Base-by-base conservation (phyloP, 2,329 filamentous ascomycete species). In the Pseudogymnoascus verrucosus region DNA sequence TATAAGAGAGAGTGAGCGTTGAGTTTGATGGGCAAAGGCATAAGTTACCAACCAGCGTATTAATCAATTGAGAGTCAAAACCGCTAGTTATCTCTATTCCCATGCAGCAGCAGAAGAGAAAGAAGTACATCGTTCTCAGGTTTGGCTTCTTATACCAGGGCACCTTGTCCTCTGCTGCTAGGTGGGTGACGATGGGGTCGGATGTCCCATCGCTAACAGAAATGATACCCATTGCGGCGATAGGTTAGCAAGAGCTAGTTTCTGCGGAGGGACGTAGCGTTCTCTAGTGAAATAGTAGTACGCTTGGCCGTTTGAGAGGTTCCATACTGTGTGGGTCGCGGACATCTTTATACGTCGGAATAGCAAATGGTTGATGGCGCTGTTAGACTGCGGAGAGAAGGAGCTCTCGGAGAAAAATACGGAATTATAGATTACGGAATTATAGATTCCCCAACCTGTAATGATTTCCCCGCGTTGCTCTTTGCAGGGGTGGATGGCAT, bases 71-170 rank as follows among this genome's bases (percentile, higher is more conserved):
- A 3, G 78, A 80, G 67, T 83, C 80, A 63, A 82, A 83, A 0
- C 81, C 80, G n/a, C 78, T 80, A 0, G 80, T 83, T 36, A 81
- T 81, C 69, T 83, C 81, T 44, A 83, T 80, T 54, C 80, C 80
- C 70, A 83, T 78, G 70, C 78, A 82, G 28, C 78, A 78, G 11
- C 79, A 78, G 37, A 82, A 70, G 40, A 78, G 71, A 51, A 70
- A 70, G 19, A 78, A 44, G 66, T 78, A 77, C 69, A 78, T 71
- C 37, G 70, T 36, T 60, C 75, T 69, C 12, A 77, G 68, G 64
- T 78, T 76, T n/a, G 64, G 67, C 64, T 77, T 77, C 64, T 68
- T 70, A 63, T 75, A 78, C 76, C 76, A 78, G 62, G 71, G 67
- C 7, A 75, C 68, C 34, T 67, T 72, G 66, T 78, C 77, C 60